phyloP scores from a whole-genome alignment of 1,139 yeast species.

The Hanseniaspora sp. region DNA sequence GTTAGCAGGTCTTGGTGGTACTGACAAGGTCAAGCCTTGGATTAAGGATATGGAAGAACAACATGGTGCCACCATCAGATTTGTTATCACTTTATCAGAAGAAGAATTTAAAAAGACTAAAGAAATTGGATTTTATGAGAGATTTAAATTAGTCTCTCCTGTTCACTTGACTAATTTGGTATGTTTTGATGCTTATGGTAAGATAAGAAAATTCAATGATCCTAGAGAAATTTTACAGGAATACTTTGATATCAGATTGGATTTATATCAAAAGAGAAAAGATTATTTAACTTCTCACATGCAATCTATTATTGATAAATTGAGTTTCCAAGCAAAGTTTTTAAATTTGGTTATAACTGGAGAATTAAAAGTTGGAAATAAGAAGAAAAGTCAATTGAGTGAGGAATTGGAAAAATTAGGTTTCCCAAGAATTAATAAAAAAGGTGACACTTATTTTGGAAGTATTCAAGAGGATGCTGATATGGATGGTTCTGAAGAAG shows the following conservation, averaged over 20 bases:
- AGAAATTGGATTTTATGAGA: conserved; percentile 64
- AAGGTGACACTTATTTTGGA: conserved; percentile 45
- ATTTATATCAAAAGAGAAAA: conserved; percentile 82
- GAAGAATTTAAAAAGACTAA: conserved; percentile 78
- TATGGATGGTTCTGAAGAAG: conserved; percentile 30
- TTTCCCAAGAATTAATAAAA: conserved; percentile 67
- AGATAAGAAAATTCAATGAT: conserved; percentile 68
- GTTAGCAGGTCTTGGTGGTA: conserved; percentile 61
- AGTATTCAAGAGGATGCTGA: conserved; percentile 32
- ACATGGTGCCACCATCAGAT: conserved; percentile 70
- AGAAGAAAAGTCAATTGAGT: conserved; percentile 55
- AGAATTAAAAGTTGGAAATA: conserved; percentile 59
- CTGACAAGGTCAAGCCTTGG: conserved; percentile 66
- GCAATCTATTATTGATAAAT: conserved; percentile 61
- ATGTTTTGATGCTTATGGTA: conserved; percentile 86
- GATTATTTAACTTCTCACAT: conserved; percentile 61
- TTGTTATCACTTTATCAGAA: conserved; percentile 58
- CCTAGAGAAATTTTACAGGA: conserved; percentile 73
- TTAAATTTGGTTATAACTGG: conserved; percentile 79
- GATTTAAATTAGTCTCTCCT: conserved; percentile 65
- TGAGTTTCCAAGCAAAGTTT: conserved; percentile 80
- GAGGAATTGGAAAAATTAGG: conserved; percentile 49
- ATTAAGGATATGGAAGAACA: conserved; percentile 93
- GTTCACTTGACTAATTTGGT: conserved; percentile 81
- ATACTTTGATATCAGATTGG: conserved; percentile 76